phyloP scores from a whole-genome alignment of 208 protist genomes.

The Trypanosoma boissoni region DNA sequence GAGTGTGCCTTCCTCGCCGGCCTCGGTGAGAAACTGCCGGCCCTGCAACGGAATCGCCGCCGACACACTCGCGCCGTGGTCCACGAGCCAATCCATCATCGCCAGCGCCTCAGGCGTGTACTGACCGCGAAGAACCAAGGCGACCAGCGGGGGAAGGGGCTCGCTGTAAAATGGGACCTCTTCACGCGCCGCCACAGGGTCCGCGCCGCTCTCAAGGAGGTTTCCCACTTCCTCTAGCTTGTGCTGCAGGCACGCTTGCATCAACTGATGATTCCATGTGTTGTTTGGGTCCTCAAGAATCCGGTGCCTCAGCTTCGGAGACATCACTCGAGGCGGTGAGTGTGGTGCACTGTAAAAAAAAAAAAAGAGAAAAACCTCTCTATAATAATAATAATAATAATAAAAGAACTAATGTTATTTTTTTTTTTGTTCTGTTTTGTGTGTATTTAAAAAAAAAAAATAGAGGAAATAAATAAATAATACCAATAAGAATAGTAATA shows the following conservation, averaged over 20 bases:
- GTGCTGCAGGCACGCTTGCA: slow-evolving; percentile 53
- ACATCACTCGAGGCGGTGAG: slow-evolving; percentile 21
- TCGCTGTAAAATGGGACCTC: slow-evolving; percentile 36
- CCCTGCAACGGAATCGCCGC: slow-evolving; percentile 38
- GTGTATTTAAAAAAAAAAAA: neutral
- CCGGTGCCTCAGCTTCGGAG: slow-evolving; percentile 31
- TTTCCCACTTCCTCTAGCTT: slow-evolving; percentile 33
- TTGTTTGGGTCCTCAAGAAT: slow-evolving; percentile 72
- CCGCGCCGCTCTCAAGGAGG: slow-evolving; percentile 56
- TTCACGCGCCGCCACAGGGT: slow-evolving; percentile 54
- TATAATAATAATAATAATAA: too few relatives aligned
- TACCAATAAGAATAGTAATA: neutral
- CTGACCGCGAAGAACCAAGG: slow-evolving; percentile 44
- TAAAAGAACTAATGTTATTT: neutral
- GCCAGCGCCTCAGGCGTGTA: slow-evolving; percentile 31
- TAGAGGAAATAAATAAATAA: neutral
- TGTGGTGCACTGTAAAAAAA: too few relatives aligned
- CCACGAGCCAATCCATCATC: slow-evolving; percentile 49
- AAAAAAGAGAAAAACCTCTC: too few relatives aligned
- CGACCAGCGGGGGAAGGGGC: slow-evolving; percentile 34
- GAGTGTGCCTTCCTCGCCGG: slow-evolving; percentile 39
- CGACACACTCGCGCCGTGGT: slow-evolving; percentile 52
- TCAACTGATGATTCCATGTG: slow-evolving; percentile 82
- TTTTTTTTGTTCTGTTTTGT: too few relatives aligned
- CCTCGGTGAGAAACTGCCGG: slow-evolving; percentile 7